Conservation (phyloP, 1,139 yeast genomes). For the Candida gigantensis region DNA sequence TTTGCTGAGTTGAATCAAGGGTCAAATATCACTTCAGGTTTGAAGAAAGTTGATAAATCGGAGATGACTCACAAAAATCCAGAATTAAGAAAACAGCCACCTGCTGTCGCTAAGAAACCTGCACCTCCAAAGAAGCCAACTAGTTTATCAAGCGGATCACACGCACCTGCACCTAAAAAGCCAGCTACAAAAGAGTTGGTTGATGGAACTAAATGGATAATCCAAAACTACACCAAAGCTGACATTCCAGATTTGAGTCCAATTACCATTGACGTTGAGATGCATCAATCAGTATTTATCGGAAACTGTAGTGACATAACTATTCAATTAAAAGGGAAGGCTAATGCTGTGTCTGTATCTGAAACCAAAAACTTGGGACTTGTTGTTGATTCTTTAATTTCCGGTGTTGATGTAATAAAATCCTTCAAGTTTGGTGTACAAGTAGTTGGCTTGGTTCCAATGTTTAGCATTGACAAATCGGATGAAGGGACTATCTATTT, state of each 20-base stretch:
- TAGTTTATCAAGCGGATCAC: constrained; percentile 36
- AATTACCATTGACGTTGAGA: constrained; percentile 72
- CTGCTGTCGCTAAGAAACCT: constrained; percentile 78
- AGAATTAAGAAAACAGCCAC: constrained; percentile 62
- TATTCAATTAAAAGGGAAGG: constrained; percentile 85
- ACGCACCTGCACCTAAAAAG: constrained; percentile 35
- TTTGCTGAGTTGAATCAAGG: constrained; percentile 92
- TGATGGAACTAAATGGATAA: constrained; percentile 83
- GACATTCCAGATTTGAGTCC: constrained; percentile 36
- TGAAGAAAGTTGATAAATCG: constrained; percentile 89
- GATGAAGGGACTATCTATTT: constrained; percentile 84
- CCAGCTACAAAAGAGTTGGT: constrained; percentile 77
- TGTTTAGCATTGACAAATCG: constrained; percentile 83
- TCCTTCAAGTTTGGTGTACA: constrained; percentile 83
- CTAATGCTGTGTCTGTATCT: constrained; percentile 81
- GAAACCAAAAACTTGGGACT: constrained; percentile 73
- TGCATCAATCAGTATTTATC: constrained; percentile 86
- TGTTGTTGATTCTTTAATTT: constrained; percentile 79
- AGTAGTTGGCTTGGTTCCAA: constrained; percentile 75
- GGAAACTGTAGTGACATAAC: constrained; percentile 77
- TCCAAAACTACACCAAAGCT: constrained; percentile 70
- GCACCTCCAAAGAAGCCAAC: constrained; percentile 73
- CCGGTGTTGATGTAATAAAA: constrained; percentile 87
- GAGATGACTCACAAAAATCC: constrained; percentile 97
- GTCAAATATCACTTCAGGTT: constrained; percentile 74